Base-by-base conservation (phyloP, 805 yeast genomes). In the Grigorovia jiainica region DNA sequence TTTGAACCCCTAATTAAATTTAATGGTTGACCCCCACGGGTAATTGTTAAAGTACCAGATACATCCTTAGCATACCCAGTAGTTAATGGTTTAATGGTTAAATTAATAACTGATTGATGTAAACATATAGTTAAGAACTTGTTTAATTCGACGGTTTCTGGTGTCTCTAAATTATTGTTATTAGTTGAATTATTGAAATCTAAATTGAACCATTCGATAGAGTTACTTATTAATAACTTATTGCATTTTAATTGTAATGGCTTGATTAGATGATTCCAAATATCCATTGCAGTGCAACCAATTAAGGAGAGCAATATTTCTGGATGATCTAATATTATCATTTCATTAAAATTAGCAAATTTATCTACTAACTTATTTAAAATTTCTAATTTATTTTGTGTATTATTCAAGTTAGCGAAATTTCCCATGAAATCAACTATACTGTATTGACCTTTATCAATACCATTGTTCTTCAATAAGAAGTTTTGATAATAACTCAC, bases 51-150 rank as follows among this genome's bases (percentile, higher is more conserved):
- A 4, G 79, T 68, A 1, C 95, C 95, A 0, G 95, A 81, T 2
- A 84, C 73, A 55, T 87, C 95, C 36, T 73, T 75, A 0, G 95
- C 95, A 50, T 86, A 69, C 0, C 95, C 95, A 0, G 95, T 85
- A 3, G 73, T 68, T 45, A 87, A 63, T 1, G 95, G 87, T 51
- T 75, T 72, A 29, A 86, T 54, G 17, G 71, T 66, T n/a, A 86
- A 48, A 1, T 52, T 44, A 2, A 48, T 56, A 3, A 53, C 42
- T 15, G 59, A 47, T 39, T 54, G 54, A 48, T 57, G 54, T 19
- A 54, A 47, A 15, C 54, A 45, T 5, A 44, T 34, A 11, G 47
- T 40, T 8, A 46, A 42, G 36, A 54, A 60, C 15, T 64, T 47
- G 10, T 48, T 51, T 21, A 52, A 47, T 39, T 64, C 65, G 1